Evolutionary conservation across 1,284 basidiomycete species (phyloP).

Genomic region (Ustilago loliicola): DNA sequence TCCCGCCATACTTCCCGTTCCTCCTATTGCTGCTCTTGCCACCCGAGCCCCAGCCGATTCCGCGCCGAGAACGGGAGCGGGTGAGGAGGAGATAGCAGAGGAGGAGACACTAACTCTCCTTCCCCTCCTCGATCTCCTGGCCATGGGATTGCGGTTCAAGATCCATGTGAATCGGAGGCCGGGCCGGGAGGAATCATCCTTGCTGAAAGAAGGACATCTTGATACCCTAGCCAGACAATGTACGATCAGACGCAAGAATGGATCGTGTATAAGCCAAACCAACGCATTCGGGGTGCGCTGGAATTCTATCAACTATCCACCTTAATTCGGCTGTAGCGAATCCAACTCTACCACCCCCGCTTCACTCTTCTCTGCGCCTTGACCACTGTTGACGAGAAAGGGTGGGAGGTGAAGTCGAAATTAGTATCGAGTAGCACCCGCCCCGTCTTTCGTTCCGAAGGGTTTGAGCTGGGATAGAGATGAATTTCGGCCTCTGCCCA

Average conservation of each 20-base stretch:
- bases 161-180: constrained; percentile 58
- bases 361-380: constrained; percentile 3
- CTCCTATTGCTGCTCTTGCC: neutral
- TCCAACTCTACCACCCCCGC: constrained; percentile 26
- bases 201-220: constrained; percentile 58
- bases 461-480: constrained; percentile 3
- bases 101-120: constrained; percentile 32
- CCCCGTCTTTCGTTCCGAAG: constrained; percentile 12
- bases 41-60: too few species aligned
- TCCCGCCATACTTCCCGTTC: too few species aligned
- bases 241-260: constrained; percentile 56
- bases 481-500: constrained; percentile 52
- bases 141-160: constrained; percentile 56
- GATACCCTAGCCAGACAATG: constrained; percentile 63
- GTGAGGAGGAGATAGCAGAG: neutral
- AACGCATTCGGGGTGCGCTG: constrained; percentile 58
- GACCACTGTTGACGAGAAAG: too few species aligned
- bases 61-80: neutral
- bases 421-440: constrained; percentile 19
- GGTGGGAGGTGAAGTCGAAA: constrained; percentile 24
- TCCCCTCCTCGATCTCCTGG: constrained; percentile 33
- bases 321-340: neutral
- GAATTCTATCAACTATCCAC: constrained; percentile 47
- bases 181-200: constrained; percentile 34
- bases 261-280: constrained; percentile 59